Conservation (phyloP, 2,329 filamentous ascomycete genomes). For the Ophioceras dolichostomum region DNA sequence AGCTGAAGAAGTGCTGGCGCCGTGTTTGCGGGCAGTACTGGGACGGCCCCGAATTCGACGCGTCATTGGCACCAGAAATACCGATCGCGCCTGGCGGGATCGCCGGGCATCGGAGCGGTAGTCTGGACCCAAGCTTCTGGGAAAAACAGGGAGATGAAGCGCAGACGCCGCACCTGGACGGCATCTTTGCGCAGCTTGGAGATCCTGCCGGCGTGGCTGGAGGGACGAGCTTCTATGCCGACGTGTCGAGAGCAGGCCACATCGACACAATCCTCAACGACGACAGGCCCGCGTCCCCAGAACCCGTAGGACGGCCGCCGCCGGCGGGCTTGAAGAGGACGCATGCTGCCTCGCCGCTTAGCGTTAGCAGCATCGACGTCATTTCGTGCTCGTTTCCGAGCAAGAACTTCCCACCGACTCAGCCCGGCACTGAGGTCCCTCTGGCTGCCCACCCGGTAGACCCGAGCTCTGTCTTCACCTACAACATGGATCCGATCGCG, state of each 20-base stretch:
- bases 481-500: constrained; percentile 35
- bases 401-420: constrained; percentile 29
- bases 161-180: constrained; percentile 32
- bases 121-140: constrained; percentile 42
- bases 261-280: constrained; percentile 33
- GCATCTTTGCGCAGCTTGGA: constrained; percentile 18
- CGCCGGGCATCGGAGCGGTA: constrained; percentile 45
- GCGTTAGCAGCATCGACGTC: constrained; percentile 46
- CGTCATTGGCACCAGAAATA: constrained; percentile 46
- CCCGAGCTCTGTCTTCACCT: constrained; percentile 32
- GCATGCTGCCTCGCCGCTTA: constrained; percentile 40
- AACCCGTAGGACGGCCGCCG: constrained; percentile 14
- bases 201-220: constrained; percentile 12
- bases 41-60: constrained; percentile 59
- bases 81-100: constrained; percentile 69
- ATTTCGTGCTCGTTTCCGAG: constrained; percentile 52
- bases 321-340: constrained; percentile 17
- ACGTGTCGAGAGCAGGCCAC: constrained; percentile 32
- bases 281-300: constrained; percentile 34
- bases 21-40: constrained; percentile 82
- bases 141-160: constrained; percentile 32
- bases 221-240: constrained; percentile 29
- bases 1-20: constrained; percentile 96
- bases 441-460: constrained; percentile 44
- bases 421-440: constrained; percentile 25